Base-by-base conservation (phyloP, 148 eudicot genomes). In the Bassia scoparia region DNA sequence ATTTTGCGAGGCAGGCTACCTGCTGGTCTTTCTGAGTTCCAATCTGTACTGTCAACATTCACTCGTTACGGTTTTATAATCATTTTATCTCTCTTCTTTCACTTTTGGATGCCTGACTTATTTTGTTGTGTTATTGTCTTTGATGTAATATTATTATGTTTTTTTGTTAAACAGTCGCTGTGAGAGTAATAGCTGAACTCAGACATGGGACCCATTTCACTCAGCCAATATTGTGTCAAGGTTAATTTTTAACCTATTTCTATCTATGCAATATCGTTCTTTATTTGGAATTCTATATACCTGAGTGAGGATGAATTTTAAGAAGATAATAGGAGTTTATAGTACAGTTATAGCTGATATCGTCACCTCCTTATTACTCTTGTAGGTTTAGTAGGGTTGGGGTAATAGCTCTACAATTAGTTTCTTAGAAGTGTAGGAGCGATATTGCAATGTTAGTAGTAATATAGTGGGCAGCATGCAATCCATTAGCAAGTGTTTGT, bases 101-200 rank as follows among this genome's bases (percentile, higher is more conserved):
- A 2, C 73, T 54, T 55, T 27, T 17, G 35, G 56, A 33, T 24
- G 21, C n/a, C 41, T 53, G 11, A 44, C 48, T 24, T 67, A 73
- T 62, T 48, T 76, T 43, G n/a, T 52, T 21, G 43, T 62, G 53
- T 26, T 63, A 30, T 75, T 64, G 34, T 61, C 49, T 52, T 23
- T 67, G 20, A 37, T 67, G n/a, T n/a, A n/a, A 17, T 59, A 14
- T 46, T 61, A 14, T 70, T 46, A 34, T 75, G 44, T 53, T 41
- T 65, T 67, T 41, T 29, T 75, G 52, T 79, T 76, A 53, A 80
- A 72, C 86, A 87, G 90, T 66, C 90, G 88, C 74, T 75, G n/a
- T 87, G 68, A 83, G 90, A 79, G 90, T 87, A n/a, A 85, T 87
- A 48, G 90, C 90, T 41, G 90, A 87, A 80, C 82, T 85, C 71